phyloP scores from a whole-genome alignment of 805 yeast species.

The Myxozyma vanderwaltii region DNA sequence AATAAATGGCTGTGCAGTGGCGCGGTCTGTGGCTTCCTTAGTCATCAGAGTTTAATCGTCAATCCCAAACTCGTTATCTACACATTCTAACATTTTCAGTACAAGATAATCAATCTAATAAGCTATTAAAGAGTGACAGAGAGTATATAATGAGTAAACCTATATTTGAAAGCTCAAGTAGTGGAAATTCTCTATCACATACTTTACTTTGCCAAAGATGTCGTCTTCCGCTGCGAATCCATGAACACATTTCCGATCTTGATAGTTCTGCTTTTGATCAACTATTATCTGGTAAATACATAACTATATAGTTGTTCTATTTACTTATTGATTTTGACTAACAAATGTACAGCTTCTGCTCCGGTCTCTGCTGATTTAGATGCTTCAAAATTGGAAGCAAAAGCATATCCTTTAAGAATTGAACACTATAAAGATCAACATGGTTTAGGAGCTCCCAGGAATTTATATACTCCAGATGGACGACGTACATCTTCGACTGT shows the following conservation, averaged over 20 bases:
- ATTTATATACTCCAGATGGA: not conserved
- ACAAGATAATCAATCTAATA: no score
- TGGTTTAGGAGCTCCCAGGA: slow-evolving; percentile 9
- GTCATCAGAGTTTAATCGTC: no score
- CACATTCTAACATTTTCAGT: no score
- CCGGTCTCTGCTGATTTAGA: slow-evolving; percentile 2
- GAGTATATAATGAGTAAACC: not conserved
- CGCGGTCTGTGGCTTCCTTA: no score
- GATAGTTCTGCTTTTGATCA: slow-evolving; percentile 14
- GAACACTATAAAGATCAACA: slow-evolving; percentile 6
- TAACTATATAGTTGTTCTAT: no score
- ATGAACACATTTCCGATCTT: slow-evolving; percentile 23
- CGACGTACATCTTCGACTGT: slow-evolving; percentile 3
- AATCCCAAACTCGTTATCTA: no score
- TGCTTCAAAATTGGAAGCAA: not conserved
- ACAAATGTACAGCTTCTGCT: slow-evolving; percentile 7
- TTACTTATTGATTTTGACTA: no score
- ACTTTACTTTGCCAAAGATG: slow-evolving; percentile 29
- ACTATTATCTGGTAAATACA: slow-evolving; percentile 26
- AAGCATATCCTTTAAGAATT: not conserved
- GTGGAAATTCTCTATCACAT: not conserved
- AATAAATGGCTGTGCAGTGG: no score
- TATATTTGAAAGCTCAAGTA: not conserved
- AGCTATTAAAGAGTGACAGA: no score
- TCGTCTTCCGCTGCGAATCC: slow-evolving; percentile 32